Base-by-base conservation (phyloP, 2,329 filamentous ascomycete species). In the Cephalotrichum gorgonifer region DNA sequence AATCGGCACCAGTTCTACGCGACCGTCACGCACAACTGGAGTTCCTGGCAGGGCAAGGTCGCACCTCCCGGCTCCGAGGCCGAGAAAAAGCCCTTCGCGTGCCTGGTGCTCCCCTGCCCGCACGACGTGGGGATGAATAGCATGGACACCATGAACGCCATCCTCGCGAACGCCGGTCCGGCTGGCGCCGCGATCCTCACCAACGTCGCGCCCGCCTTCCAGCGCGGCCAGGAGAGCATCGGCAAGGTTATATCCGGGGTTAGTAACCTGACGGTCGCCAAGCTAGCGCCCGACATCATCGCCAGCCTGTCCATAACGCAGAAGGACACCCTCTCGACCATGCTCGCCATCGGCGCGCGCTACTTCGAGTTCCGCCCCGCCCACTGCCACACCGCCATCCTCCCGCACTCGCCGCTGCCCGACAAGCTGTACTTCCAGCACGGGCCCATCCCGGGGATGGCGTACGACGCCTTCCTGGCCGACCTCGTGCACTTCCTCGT, bases 351-450 rank as follows among this genome's bases (percentile, higher is more conserved):
- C 33, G 73, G 72, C 1, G 70, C 70, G 1, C 56, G 73, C 4
- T 76, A 76, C 58, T 76, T 76, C 48, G 73, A 75, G 57, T 75
- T 75, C 54, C 61, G 73, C 6, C 73, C 73, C 0, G 72, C 72
- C 0, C 67, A 70, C 50, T 66, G 72, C 47, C 70, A 73, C 55
- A 58, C 60, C 2, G 61, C 62, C 50, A 59, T 76, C 50, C 61
- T 66, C 38, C 54, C 52, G 5, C 55, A 60, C 20, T 57, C 56
- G 28, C 60, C 60, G n/a, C 59, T 70, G 6, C 67, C 70, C 2
- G 70, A 75, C 53, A 64, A 63, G 14, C 61, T 68, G 49, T 76
- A 74, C 52, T 76, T 76, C 58, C 69, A 72, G 54, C 72, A 75
- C 56, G 67, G 66, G 50, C 69, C 66, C 6, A 74, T 76, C 23